Conservation (phyloP, 345 rosid genomes). For the Abelmoschus esculentus region DNA sequence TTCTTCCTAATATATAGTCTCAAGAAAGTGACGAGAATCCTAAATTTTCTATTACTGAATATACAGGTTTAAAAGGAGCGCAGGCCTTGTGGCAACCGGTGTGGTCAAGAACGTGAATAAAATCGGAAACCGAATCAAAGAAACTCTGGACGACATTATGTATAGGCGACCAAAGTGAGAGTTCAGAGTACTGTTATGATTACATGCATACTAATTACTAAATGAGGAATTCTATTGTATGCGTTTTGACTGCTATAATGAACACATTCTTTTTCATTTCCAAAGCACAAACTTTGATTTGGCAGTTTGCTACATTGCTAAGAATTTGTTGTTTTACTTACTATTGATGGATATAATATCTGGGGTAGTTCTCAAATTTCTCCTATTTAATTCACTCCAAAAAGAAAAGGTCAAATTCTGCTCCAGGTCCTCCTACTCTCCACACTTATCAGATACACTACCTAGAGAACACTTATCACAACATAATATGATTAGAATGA, state of each 20-base stretch:
- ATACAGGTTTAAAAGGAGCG: slow-evolving; percentile 54
- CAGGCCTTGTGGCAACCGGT: slow-evolving; percentile 55
- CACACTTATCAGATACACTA: too few species aligned
- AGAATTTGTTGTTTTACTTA: not conserved
- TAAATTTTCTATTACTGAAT: not conserved
- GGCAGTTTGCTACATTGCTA: not conserved
- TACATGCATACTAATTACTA: not conserved
- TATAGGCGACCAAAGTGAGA: slow-evolving; percentile 27
- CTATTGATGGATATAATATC: not conserved
- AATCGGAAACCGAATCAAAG: slow-evolving; percentile 47
- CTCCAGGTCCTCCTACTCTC: too few species aligned
- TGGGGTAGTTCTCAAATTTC: too few species aligned
- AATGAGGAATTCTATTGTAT: not conserved
- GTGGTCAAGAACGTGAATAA: slow-evolving; percentile 45
- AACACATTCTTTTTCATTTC: not conserved
- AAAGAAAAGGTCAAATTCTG: too few species aligned
- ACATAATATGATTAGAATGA: too few species aligned
- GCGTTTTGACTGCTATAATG: too few species aligned
- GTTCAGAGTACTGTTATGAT: not conserved
- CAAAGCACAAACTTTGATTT: not conserved
- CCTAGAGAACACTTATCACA: too few species aligned
- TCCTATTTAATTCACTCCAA: too few species aligned
- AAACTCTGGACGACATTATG: slow-evolving; percentile 45
- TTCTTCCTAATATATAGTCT: not conserved
- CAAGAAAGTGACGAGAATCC: not conserved